phyloP scores from a whole-genome alignment of 768 basidiomycete genomes.

The Phlebiopsis flavidoalba region DNA sequence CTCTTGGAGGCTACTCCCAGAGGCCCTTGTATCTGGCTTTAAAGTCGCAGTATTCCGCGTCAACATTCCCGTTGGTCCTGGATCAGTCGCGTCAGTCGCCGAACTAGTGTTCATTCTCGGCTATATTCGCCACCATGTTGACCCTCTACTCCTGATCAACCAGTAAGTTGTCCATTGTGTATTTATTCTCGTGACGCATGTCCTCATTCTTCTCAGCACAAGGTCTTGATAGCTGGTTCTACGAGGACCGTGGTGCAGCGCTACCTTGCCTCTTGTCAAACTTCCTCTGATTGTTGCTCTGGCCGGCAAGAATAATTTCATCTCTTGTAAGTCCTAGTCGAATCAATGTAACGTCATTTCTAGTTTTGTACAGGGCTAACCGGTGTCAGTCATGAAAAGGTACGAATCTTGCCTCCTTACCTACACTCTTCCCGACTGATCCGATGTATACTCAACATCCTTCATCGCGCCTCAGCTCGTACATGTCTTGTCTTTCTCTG shows the following conservation, averaged over 20 bases:
- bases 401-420: constrained; percentile 10
- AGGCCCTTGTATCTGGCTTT: constrained; percentile 38
- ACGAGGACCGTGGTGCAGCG: constrained; percentile 32
- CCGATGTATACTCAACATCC: constrained; percentile 35
- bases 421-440: neutral
- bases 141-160: constrained; percentile 39
- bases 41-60: constrained; percentile 46
- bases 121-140: constrained; percentile 42
- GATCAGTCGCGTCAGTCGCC: constrained; percentile 30
- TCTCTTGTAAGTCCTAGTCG: constrained; percentile 35
- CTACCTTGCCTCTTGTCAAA: constrained; percentile 41
- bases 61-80: constrained; percentile 39
- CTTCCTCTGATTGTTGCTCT: constrained; percentile 49
- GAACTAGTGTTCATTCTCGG: constrained; percentile 42
- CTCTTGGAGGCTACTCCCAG: constrained; percentile 29
- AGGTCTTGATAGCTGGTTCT: constrained; percentile 18
- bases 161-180: constrained; percentile 30
- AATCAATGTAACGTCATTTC: neutral
- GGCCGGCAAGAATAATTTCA: constrained; percentile 53
- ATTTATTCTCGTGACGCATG: neutral
- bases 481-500: constrained; percentile 38
- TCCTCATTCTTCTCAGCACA: constrained; percentile 5
- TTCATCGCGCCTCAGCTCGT: constrained; percentile 41
- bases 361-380: constrained; percentile 33
- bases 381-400: constrained; percentile 50